These are phyloP conservation scores for Alternaria atra DNA, from an alignment of 2,329 filamentous ascomycete genomes.

Conservation along the genomic window DNA sequence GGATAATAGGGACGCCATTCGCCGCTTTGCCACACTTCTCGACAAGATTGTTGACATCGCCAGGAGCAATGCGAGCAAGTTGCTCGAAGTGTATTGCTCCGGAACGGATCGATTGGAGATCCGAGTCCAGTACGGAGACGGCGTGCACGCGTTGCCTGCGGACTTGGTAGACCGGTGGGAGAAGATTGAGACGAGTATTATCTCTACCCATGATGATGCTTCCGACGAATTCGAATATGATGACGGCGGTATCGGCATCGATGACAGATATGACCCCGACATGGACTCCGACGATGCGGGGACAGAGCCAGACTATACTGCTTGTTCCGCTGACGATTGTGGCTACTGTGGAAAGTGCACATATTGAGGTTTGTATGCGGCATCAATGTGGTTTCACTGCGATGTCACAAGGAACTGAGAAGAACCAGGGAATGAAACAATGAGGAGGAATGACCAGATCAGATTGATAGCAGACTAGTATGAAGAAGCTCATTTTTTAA, in stretches of 20 bases:
- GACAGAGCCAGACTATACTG: constrained; percentile 48
- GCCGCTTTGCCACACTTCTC: constrained; percentile 41
- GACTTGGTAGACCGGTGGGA: constrained; percentile 22
- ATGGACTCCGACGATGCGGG: constrained; percentile 26
- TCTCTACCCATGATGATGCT: not conserved
- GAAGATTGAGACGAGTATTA: not conserved
- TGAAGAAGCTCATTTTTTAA: no score
- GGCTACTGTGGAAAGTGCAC: constrained; percentile 52
- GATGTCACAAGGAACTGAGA: not conserved
- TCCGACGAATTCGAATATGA: not conserved
- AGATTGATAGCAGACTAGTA: no score
- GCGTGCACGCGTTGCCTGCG: constrained; percentile 33
- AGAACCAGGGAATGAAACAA: not conserved
- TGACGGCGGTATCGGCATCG: not conserved
- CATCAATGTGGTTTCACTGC: not conserved
- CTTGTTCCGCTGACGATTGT: constrained; percentile 47
- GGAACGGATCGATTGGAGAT: constrained; percentile 48
- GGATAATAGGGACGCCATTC: constrained; percentile 45
- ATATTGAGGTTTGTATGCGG: constrained; percentile 20
- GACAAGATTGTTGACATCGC: constrained; percentile 42
- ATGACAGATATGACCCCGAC: constrained; percentile 8
- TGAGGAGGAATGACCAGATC: no score
- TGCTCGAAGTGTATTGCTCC: constrained; percentile 49
- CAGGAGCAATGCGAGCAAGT: constrained; percentile 18
- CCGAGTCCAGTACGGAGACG: constrained; percentile 39